phyloP scores from a whole-genome alignment of 2,329 filamentous ascomycete genomes.

The Alternaria incomplexa region DNA sequence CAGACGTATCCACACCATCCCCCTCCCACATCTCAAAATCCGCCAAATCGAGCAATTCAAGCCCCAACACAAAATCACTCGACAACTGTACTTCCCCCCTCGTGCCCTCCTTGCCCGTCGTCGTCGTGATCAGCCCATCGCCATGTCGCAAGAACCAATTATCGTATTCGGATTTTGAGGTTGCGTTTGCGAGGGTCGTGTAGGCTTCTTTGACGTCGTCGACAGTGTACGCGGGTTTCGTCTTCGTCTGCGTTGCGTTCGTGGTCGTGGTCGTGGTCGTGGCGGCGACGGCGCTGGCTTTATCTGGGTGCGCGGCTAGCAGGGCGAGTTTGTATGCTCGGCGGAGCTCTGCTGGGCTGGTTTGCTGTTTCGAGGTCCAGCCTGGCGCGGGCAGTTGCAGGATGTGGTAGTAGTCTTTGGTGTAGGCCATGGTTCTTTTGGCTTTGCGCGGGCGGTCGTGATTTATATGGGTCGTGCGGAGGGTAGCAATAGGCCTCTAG shows the following conservation, averaged over 20 bases:
- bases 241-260: background rate
- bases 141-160: conserved; percentile 19
- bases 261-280: background rate
- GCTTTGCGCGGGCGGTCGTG: background rate
- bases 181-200: conserved; percentile 57
- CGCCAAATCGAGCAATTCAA: conserved; percentile 65
- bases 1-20: background rate
- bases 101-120: background rate
- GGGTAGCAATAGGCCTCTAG: too few relatives aligned
- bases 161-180: conserved; percentile 52
- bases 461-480: background rate
- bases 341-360: conserved; percentile 12
- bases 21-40: conserved; percentile 46
- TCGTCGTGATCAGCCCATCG: background rate
- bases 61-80: conserved; percentile 51
- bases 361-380: conserved; percentile 1
- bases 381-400: conserved; percentile 27
- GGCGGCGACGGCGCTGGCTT: conserved; percentile 31
- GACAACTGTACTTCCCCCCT: conserved; percentile 3
- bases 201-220: conserved; percentile 67
- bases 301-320: conserved; percentile 66
- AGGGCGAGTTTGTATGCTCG: conserved; percentile 63
- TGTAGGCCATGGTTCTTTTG: conserved; percentile 26
- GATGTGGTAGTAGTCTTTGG: conserved; percentile 39
- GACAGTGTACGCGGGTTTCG: conserved; percentile 49